Conservation (phyloP, 2,329 filamentous ascomycete species). For the Alternaria alternata region DNA sequence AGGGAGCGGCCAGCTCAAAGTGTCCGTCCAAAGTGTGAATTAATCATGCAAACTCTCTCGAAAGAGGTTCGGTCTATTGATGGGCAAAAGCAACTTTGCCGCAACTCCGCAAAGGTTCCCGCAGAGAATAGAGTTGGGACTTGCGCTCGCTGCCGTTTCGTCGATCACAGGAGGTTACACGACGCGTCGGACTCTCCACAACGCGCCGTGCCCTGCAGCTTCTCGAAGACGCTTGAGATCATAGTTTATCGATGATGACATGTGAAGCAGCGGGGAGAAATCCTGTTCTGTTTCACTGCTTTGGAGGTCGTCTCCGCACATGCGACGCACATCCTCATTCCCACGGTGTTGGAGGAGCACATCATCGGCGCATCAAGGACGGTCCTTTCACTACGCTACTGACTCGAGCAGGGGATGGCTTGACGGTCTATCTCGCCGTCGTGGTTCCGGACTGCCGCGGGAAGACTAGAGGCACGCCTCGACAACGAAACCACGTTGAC, state of each 20-base stretch:
- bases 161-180: conserved; percentile 31
- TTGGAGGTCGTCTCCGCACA: conserved; percentile 1
- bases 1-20: conserved; percentile 14
- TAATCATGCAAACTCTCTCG: conserved; percentile 20
- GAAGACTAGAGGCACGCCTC: conserved; percentile 40
- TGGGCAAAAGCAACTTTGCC: conserved; percentile 25
- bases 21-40: conserved; percentile 19
- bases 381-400: conserved; percentile 20
- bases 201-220: conserved; percentile 28
- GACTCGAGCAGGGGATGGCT: conserved; percentile 30
- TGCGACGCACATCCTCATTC: background rate
- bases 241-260: conserved; percentile 26
- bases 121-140: conserved; percentile 23
- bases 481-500: conserved; percentile 39
- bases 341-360: conserved; percentile 18
- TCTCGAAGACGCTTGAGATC: conserved; percentile 12
- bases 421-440: conserved; percentile 31
- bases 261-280: conserved; percentile 10
- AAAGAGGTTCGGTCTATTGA: conserved; percentile 14
- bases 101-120: conserved; percentile 13
- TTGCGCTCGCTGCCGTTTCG: conserved; percentile 27
- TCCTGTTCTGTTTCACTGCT: conserved; percentile 4
- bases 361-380: conserved; percentile 28
- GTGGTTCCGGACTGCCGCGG: conserved; percentile 40
- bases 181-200: conserved; percentile 31